phyloP scores from a whole-genome alignment of 306 rosid species.

The Ceratonia siliqua region DNA sequence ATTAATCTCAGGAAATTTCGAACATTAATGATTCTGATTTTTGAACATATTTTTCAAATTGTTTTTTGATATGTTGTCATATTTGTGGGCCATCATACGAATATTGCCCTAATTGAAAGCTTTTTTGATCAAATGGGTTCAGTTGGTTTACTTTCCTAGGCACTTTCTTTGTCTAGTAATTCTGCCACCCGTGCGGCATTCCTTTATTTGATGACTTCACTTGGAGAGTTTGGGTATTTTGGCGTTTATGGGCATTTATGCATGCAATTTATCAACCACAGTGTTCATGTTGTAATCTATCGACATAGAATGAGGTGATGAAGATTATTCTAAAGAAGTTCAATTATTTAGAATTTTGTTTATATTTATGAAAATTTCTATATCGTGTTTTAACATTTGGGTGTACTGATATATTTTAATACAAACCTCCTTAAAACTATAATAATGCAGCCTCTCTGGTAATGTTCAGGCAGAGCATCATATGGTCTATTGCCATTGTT shows the following conservation, averaged over 20 bases:
- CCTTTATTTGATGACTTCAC: not conserved
- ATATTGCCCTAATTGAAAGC: not conserved
- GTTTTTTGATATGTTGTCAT: not conserved
- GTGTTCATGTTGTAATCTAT: not conserved
- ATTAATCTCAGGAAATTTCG: not conserved
- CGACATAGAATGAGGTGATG: not conserved
- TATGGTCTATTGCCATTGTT: constrained; percentile 27
- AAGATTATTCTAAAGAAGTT: not conserved
- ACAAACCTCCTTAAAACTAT: not conserved
- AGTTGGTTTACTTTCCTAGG: not conserved
- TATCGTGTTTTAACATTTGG: not conserved
- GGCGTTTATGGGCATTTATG: not conserved
- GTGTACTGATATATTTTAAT: not conserved
- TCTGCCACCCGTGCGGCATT: not conserved
- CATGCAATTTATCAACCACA: not conserved
- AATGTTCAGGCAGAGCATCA: constrained; percentile 47
- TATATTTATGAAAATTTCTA: not conserved
- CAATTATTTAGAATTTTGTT: not conserved
- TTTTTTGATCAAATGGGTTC: not conserved
- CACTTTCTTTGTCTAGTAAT: not conserved
- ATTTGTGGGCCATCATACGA: not conserved
- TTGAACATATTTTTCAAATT: not conserved
- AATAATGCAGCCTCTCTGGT: constrained; percentile 16
- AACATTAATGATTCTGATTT: not conserved
- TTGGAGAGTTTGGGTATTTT: not conserved